Base-by-base conservation (phyloP, 176 grass and related monocot genomes). In the Musa troglodytarum region DNA sequence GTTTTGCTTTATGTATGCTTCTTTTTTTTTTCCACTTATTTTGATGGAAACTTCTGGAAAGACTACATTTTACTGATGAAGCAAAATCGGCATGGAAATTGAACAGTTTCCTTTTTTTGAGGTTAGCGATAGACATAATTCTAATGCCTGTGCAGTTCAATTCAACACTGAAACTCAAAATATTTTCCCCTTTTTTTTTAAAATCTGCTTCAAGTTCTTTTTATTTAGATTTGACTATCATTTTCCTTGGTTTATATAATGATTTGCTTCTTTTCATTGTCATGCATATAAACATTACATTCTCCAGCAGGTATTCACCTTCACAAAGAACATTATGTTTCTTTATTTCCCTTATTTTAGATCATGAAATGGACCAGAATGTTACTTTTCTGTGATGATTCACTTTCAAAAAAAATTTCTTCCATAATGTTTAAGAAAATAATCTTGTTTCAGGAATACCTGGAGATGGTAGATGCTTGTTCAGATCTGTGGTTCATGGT, bases 391-490 rank as follows among this genome's bases (percentile, higher is more conserved):
- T 7, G 28, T 15, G 49, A 69, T 50, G 25, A 11, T 16, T 9
- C 23, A 10, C 12, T 34, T 16, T 1, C 7, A 2, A 28, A 7
- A 66, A 29, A 29, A 28, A 15, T 43, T 43, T 43, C 34, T 43
- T 43, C 34, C 34, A 28, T 13, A 26, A 23, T 15, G 1, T 25
- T 1, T 6, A 69, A 2, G 52, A 16, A 16, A 2, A 49, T 19
- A 25, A 24, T 78, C 13, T 53, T 53, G 63, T 93, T 89, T 81
- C 84, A 99, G 95, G 95, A 87, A 99, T 94, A 53, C 77, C 88
- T 28, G 90, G 95, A 54, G 95, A 99, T 58, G 95, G 95, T 74
- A 86, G 95, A 66, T 99, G 95, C 76, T 72, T 99, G 52, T 99
- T 99, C 76, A 84, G 90, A 77, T 89, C 90, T 17, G 88, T 99